Base-by-base conservation (phyloP, 2,329 filamentous ascomycete species). In the Diaporthe australafricana region DNA sequence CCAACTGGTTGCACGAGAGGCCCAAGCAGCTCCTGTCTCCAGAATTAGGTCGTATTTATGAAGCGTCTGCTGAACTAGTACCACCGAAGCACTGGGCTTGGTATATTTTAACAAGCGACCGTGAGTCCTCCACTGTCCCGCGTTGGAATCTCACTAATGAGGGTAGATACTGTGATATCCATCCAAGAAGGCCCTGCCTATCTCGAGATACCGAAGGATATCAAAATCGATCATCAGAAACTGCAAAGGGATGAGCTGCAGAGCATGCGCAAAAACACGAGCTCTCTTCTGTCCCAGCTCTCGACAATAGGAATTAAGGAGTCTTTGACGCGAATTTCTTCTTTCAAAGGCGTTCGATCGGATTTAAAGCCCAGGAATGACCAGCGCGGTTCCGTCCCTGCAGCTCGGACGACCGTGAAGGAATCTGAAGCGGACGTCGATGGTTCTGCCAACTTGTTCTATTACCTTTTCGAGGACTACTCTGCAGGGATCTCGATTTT, bases 391-490 rank as follows among this genome's bases (percentile, higher is more conserved):
- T 17, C 65, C 5, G 52, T 69, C 14, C 66, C 70, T 4, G 30
- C 32, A 32, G 40, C 56, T 52, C 70, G 60, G 35, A 57, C 53
- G 38, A 57, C 63, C n/a, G 47, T 45, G 12, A 48, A 32, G 2
- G 78, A 81, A 17, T 74, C 79, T 75, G 80, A 8, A 71, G 27
- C 79, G 7, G 81, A 80, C 3, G 74, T 79, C 2, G 89, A 91
- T 75, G 86, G 86, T 1, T 86, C 90, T 0, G 90, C 89, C 25
- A 83, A 90, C 25, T 81, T 92, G 3, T 91, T 92, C 80, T 92
- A 91, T 78, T 92, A 91, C 76, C 81, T 92, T 0, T 92, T 92
- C 76, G 90, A 92, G 76, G 90, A 92, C 77, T 92, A 90, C 83
- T 85, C 86, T 45, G 88, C 89, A 4, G 89, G 88, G 1, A 89